phyloP scores from a whole-genome alignment of 495 filamentous ascomycete genomes.

The Penicillium arizonense region DNA sequence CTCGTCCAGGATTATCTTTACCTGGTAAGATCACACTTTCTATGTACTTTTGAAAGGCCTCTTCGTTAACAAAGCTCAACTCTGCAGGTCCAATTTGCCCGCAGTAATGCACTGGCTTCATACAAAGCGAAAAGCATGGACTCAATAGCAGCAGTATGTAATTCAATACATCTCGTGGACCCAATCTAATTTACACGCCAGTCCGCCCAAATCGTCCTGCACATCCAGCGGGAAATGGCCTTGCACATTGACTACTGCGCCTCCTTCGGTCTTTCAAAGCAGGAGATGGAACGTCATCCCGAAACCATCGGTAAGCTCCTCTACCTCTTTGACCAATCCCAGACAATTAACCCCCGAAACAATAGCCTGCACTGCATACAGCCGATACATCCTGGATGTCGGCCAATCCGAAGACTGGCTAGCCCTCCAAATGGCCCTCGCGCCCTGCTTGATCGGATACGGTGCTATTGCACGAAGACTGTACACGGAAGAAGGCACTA shows the following conservation, averaged over 20 bases:
- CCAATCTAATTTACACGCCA: conserved; percentile 26
- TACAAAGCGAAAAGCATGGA: conserved; percentile 77
- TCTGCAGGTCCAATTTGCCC: conserved; percentile 73
- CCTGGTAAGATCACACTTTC: conserved; percentile 50
- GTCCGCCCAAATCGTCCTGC: conserved; percentile 68
- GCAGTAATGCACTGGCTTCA: conserved; percentile 77
- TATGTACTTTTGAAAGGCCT: background rate
- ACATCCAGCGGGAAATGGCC: conserved; percentile 75
- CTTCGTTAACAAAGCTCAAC: background rate
- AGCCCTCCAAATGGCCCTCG: conserved; percentile 75
- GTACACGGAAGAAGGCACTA: conserved; percentile 48
- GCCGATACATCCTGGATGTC: conserved; percentile 82
- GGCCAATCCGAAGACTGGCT: conserved; percentile 85
- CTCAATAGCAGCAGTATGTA: conserved; percentile 62
- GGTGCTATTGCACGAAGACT: conserved; percentile 70
- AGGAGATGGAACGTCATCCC: conserved; percentile 68
- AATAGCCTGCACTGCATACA: conserved; percentile 47
- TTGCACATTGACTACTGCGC: conserved; percentile 79
- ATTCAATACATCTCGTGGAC: background rate
- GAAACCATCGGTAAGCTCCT: conserved; percentile 67
- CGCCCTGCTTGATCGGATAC: conserved; percentile 86
- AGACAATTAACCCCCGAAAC: background rate
- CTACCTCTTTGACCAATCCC: conserved; percentile 26
- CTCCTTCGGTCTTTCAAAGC: conserved; percentile 72
- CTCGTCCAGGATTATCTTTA: conserved; percentile 89